These are phyloP conservation scores for Sordariomycetes sp. DNA, from an alignment of 2,329 filamentous ascomycete genomes.

Conservation along the genomic window DNA sequence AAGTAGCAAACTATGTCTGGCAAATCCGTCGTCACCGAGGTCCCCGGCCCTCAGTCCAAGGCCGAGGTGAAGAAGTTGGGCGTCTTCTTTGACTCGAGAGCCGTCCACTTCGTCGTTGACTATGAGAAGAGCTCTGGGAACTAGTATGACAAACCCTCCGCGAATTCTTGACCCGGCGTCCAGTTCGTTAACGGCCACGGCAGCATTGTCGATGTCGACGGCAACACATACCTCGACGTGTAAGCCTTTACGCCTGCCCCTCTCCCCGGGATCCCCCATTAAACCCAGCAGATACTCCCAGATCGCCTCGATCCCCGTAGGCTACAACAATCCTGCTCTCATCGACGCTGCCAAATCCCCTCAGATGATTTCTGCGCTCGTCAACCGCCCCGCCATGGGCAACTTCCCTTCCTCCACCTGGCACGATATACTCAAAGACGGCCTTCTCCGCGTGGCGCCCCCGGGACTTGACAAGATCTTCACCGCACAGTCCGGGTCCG, in stretches of 20 bases:
- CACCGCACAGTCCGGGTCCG: slow-evolving; percentile 68
- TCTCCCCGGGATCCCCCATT: not conserved
- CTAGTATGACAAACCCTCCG: slow-evolving; percentile 32
- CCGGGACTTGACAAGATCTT: slow-evolving; percentile 71
- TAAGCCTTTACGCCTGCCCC: slow-evolving; percentile 32
- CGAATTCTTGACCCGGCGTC: not conserved
- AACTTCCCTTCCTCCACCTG: slow-evolving; percentile 74
- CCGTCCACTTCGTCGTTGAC: slow-evolving; percentile 72
- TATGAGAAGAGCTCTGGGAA: slow-evolving; percentile 69
- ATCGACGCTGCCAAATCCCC: slow-evolving; percentile 53
- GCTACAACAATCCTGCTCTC: slow-evolving; percentile 69
- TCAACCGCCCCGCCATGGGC: slow-evolving; percentile 70
- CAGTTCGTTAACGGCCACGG: not conserved
- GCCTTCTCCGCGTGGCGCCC: slow-evolving; percentile 62
- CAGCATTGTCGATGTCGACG: slow-evolving; percentile 55
- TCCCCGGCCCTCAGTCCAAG: slow-evolving; percentile 69
- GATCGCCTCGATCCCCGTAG: slow-evolving; percentile 75
- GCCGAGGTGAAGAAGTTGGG: slow-evolving; percentile 59
- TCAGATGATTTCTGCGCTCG: slow-evolving; percentile 62
- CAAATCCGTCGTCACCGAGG: slow-evolving; percentile 37
- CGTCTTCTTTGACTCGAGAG: slow-evolving; percentile 75
- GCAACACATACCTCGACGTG: slow-evolving; percentile 64
- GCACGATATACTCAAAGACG: slow-evolving; percentile 59
- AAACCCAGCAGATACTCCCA: slow-evolving; percentile 51
- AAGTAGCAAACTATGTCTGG: too few species aligned